A percentile compares a stretch with the other conserved stretches of the same genome.
Conservation (phyloP, 768 basidiomycete species). For the Cystobasidium onofrii region DNA sequence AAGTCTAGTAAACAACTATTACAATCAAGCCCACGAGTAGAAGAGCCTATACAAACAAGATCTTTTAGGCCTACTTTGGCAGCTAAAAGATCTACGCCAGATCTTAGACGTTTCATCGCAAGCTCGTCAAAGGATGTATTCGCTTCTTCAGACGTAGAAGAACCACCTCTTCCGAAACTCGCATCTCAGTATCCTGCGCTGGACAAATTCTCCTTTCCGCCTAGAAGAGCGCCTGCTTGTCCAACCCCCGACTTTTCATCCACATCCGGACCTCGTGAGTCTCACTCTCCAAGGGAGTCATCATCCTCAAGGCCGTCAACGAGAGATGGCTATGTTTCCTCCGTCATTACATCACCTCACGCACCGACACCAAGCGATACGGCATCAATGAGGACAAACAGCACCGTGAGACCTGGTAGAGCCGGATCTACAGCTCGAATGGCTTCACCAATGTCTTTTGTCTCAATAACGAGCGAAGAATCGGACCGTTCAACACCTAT, state of each 20-base stretch:
- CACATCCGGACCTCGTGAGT: background rate
- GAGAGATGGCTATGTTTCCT: background rate
- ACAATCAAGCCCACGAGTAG: background rate
- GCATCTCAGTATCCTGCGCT: background rate
- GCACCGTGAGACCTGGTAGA: background rate
- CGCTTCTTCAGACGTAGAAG: background rate
- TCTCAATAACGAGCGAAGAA: background rate
- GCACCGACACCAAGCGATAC: background rate
- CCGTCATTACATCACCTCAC: background rate
- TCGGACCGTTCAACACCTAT: background rate
- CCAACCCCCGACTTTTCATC: background rate
- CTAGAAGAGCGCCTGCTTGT: background rate
- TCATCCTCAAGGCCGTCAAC: background rate
- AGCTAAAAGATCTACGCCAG: constrained; percentile 16
- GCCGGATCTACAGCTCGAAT: background rate
- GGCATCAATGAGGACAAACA: background rate
- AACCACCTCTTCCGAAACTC: background rate
- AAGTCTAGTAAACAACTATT: background rate
- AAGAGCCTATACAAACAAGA: background rate
- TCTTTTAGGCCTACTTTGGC: constrained; percentile 8
- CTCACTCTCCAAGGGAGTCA: background rate
- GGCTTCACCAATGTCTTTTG: constrained; percentile 5
- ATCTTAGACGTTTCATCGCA: constrained; percentile 24
- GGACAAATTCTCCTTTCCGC: background rate
- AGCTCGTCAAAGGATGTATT: background rate